Evolutionary conservation across 2,329 filamentous ascomycete species (phyloP), one percentile per base, ranked within the genome.

Genomic region (Dactylellina sp.): DNA sequence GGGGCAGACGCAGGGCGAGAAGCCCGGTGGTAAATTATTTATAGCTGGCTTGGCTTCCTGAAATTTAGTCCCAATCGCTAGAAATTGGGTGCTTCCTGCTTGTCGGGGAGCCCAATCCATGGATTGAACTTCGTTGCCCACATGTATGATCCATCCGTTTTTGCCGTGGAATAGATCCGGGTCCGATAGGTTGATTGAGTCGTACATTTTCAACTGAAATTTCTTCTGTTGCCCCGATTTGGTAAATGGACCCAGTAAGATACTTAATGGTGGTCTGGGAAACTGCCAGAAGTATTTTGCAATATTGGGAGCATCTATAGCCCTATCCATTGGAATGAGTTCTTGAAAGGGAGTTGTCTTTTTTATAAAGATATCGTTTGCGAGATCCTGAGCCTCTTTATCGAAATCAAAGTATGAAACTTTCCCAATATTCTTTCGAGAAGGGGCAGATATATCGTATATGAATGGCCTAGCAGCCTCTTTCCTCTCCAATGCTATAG

Each of bases 1-100:
- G 14, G 81, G 79, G 1, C 80, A 78, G 1, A 78, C 76, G 11
- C 81, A 81, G 12, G 82, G 79, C 14, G 79, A 80, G 75, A 84
- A 85, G 0, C 83, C 82, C 12, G 83, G 81, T 7, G 77, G 76
- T 12, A 62, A 12, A n/a, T 77, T 79, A 47, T 35, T 75, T n/a
- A 53, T 49, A n/a, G 57, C 59, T 1, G 63, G 71, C 18, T 70
- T 64, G 35, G 59, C 62, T 47, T 75, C 71, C 28, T 75, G 62
- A 50, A 70, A 70, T 47, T 68, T 70, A 18, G 57, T 62, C 14
- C 71, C 71, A 28, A 75, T 56, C 2, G 71, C 63, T 35, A 75
- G 71, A 28, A 42, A 75, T 59, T 75, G 84, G 11, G 25, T 56
- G 22, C 18, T 28, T 7, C 47, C 49, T n/a, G 39, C 12, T 22